Conservation (phyloP, 345 rosid genomes). For the Psidium friedrichsthalianum region DNA sequence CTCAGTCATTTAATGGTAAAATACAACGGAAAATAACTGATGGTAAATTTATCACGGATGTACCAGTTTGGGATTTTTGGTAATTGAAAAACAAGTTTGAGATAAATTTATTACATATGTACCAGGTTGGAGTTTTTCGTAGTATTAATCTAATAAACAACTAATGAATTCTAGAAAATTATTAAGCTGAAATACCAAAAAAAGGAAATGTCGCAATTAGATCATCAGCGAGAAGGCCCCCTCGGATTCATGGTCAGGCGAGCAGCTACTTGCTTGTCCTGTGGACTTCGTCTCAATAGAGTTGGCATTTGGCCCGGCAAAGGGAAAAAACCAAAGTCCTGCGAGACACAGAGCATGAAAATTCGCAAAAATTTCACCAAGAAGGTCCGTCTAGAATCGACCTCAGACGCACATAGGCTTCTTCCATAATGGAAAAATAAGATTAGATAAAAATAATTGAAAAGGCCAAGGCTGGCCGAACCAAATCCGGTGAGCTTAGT, state of each 20-base stretch:
- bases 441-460: too few relatives aligned
- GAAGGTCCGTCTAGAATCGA: not conserved
- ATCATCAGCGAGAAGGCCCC: not conserved
- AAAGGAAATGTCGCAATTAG: not conserved
- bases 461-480: too few relatives aligned
- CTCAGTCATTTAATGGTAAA: too few relatives aligned
- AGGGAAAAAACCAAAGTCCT: not conserved
- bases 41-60: too few relatives aligned
- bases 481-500: too few relatives aligned
- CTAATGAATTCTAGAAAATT: not conserved
- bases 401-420: not conserved
- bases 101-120: too few relatives aligned
- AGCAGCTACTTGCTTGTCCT: not conserved
- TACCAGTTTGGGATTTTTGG: too few relatives aligned
- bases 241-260: not conserved
- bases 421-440: not conserved
- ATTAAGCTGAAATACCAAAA: not conserved
- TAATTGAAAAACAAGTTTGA: too few relatives aligned
- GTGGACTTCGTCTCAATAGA: not conserved
- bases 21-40: too few relatives aligned
- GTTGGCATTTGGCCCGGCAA: not conserved
- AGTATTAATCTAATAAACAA: not conserved
- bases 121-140: too few relatives aligned
- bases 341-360: not conserved
- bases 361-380: not conserved